Conservation (phyloP, 202 grass and related monocot genomes). For the Panicum virgatum region DNA sequence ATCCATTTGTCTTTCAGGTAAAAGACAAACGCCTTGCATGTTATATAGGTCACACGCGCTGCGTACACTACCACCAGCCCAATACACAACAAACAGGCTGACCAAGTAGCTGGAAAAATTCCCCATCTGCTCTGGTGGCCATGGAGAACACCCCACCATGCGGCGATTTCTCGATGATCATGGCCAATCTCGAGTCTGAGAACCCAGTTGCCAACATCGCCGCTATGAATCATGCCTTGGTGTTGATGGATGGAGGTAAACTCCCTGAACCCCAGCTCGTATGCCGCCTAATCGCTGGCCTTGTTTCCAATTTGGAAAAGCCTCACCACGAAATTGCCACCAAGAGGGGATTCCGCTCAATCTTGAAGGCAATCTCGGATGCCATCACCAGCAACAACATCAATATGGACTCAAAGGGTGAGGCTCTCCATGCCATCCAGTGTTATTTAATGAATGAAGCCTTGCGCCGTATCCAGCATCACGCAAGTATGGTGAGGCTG, state of each 20-base stretch:
- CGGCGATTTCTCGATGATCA: background rate
- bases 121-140: background rate
- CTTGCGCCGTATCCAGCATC: background rate
- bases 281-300: background rate
- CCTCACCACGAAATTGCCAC: background rate
- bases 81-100: background rate
- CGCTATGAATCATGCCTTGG: background rate
- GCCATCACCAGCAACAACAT: background rate
- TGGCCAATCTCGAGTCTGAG: background rate
- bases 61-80: no score
- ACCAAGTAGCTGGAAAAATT: background rate
- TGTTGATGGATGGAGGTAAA: background rate
- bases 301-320: background rate
- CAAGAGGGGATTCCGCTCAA: background rate
- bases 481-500: background rate
- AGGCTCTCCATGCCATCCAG: background rate
- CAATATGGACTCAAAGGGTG: background rate
- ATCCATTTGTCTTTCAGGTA: background rate
- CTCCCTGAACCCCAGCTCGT: background rate
- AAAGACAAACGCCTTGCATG: background rate
- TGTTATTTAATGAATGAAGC: background rate
- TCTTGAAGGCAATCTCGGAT: background rate
- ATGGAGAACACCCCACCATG: background rate
- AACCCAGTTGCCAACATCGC: background rate
- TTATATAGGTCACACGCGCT: background rate